Evolutionary conservation across 345 rosid genomes (phyloP).

Genomic region (Raphanus raphanistrum): DNA sequence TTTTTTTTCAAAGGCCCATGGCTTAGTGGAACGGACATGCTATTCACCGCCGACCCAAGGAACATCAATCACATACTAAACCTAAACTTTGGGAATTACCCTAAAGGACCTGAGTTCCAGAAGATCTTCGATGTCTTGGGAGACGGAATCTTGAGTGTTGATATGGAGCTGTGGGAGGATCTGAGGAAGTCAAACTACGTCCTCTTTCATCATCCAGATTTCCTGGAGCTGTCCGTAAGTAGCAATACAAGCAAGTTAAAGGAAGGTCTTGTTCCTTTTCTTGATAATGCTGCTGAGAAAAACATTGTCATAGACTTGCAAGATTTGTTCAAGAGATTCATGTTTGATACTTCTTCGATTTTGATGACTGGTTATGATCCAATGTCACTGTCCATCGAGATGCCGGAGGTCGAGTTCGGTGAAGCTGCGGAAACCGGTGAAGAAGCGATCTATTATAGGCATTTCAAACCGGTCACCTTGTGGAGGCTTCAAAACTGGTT

Average conservation of each 20-base stretch:
- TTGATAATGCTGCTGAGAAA: not conserved
- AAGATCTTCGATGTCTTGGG: conserved; percentile 21
- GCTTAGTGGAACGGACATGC: conserved; percentile 5
- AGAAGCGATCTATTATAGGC: conserved; percentile 6
- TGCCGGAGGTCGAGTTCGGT: not conserved
- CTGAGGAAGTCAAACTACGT: conserved; percentile 6
- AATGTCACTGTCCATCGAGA: conserved; percentile 6
- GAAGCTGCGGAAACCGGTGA: not conserved
- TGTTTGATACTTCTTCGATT: conserved; percentile 28
- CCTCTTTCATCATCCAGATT: conserved; percentile 8
- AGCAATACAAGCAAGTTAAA: conserved; percentile 12
- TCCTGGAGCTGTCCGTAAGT: not conserved
- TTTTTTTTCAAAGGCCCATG: conserved; percentile 6
- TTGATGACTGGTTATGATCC: conserved; percentile 17
- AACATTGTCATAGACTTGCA: conserved; percentile 24
- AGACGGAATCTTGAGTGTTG: conserved; percentile 4
- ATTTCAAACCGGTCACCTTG: not conserved
- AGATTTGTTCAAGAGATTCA: conserved; percentile 40
- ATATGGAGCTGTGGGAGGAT: conserved; percentile 17
- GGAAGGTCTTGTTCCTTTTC: conserved; percentile 5
- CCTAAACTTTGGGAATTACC: conserved; percentile 15
- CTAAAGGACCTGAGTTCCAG: conserved; percentile 26
- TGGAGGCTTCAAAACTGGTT: conserved; percentile 14
- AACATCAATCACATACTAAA: conserved; percentile 15
- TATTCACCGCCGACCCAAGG: conserved; percentile 16